phyloP scores from a whole-genome alignment of 176 grass and related monocot genomes.

The Musa itinerans region DNA sequence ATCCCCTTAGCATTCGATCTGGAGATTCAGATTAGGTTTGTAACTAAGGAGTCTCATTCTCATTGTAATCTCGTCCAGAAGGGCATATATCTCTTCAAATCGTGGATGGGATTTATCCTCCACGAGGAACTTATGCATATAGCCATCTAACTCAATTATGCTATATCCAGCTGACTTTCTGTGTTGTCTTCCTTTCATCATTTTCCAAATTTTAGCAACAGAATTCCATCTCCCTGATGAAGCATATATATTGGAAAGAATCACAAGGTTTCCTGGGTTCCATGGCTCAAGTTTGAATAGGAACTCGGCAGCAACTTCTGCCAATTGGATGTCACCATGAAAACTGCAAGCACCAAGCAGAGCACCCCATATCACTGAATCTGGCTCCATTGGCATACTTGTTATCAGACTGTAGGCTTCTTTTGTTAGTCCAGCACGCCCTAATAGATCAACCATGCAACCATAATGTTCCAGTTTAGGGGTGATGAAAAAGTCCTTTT shows the following conservation, averaged over 20 bases:
- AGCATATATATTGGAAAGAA: slow-evolving; percentile 62
- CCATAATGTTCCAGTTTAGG: slow-evolving; percentile 67
- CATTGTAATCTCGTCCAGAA: slow-evolving; percentile 40
- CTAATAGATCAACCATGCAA: slow-evolving; percentile 65
- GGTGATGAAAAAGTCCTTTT: slow-evolving; percentile 25
- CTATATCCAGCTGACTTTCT: slow-evolving; percentile 73
- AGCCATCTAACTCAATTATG: slow-evolving; percentile 48
- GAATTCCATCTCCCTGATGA: slow-evolving; percentile 47
- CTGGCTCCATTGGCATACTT: slow-evolving; percentile 60
- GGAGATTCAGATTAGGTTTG: slow-evolving; percentile 21
- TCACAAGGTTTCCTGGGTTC: slow-evolving; percentile 48
- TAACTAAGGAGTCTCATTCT: slow-evolving; percentile 33
- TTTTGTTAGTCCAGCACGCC: slow-evolving; percentile 43
- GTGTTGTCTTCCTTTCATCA: slow-evolving; percentile 53
- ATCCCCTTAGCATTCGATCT: slow-evolving; percentile 20
- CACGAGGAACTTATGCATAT: slow-evolving; percentile 57
- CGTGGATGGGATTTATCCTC: slow-evolving; percentile 50
- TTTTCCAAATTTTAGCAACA: slow-evolving; percentile 53
- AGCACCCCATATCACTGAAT: slow-evolving; percentile 61
- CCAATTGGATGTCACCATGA: slow-evolving; percentile 45
- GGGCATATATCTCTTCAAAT: slow-evolving; percentile 40
- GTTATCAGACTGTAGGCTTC: slow-evolving; percentile 50
- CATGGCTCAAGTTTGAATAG: slow-evolving; percentile 42
- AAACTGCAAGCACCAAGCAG: slow-evolving; percentile 70
- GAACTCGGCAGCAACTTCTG: slow-evolving; percentile 33